Evolutionary conservation across 768 basidiomycete genomes (phyloP), one percentile per base, ranked within the genome.

Genomic region (Mycena floridula): DNA sequence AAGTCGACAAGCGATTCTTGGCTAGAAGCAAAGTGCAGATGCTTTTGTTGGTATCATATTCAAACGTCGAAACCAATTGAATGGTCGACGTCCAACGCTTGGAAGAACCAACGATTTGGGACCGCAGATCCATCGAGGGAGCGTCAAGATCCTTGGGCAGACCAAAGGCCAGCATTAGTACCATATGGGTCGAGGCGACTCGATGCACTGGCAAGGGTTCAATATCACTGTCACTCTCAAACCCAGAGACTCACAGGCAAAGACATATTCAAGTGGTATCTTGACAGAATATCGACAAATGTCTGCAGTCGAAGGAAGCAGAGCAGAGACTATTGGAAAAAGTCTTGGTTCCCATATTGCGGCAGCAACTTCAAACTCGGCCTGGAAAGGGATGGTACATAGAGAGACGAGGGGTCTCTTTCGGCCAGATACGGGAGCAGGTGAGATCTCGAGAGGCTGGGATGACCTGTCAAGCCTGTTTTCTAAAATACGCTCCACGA

Each of bases 141-240:
- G 42, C 9, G 18, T 44, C 49, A 70, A 43, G 25, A 21, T 43
- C 42, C 15, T 43, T 18, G n/a, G 42, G 42, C 7, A 43, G 18
- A 16, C 42, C 42, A 11, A 43, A 43, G 7, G 32, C 42, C 12
- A 43, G 42, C 25, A 43, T 7, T 13, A 43, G 42, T 11, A 43
- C 26, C 42, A 43, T 43, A 2, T 43, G 25, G 12, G 25, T 43
- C 18, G 27, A 18, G 12, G 25, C 18, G 11, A 43, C 26, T n/a
- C 20, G 27, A 28, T 12, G 22, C 42, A 32, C 27, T 28, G 28
- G 18, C 15, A 35, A 18, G 32, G n/a, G n/a, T n/a, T n/a, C n/a
- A 35, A 35, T 35, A 18, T 35, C 7, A 18, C 15, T 35, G 7
- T 35, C 32, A 7, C 4, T 7, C 18, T 3, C 18, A 7, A 35